Percentiles rank a stretch among this genome's conserved stretches.
Conservation (phyloP, 1,284 basidiomycete species). For the Leccinum subrobustum region DNA sequence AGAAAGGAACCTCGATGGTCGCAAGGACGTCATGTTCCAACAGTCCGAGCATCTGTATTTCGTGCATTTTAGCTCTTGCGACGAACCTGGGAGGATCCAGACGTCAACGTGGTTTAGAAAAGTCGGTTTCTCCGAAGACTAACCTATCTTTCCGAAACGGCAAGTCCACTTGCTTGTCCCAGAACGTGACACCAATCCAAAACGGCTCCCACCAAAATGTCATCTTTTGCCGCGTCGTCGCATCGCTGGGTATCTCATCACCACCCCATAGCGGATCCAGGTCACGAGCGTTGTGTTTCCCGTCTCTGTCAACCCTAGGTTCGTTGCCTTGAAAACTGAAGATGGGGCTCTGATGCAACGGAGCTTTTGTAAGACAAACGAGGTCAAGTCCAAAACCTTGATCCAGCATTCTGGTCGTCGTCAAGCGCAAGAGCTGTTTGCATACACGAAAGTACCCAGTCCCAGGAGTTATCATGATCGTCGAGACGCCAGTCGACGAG, state of each 20-base stretch:
- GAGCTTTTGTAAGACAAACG: slow-evolving; percentile 89
- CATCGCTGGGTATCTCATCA: slow-evolving; percentile 45
- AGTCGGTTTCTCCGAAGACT: slow-evolving; percentile 15
- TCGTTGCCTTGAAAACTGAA: slow-evolving; percentile 75
- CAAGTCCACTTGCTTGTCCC: slow-evolving; percentile 83
- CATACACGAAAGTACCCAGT: slow-evolving; percentile 94
- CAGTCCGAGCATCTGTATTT: slow-evolving; percentile 91
- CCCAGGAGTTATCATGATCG: slow-evolving; percentile 89
- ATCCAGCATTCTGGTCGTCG: slow-evolving; percentile 94
- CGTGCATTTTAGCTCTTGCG: slow-evolving; percentile 89
- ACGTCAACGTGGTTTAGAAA: neutral
- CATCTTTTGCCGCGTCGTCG: slow-evolving; percentile 41
- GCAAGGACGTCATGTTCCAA: slow-evolving; percentile 86
- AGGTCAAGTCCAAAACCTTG: slow-evolving; percentile 92
- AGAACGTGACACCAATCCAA: slow-evolving; percentile 79
- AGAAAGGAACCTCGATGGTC: slow-evolving; percentile 80
- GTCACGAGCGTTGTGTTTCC: slow-evolving; percentile 47
- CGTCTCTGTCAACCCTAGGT: slow-evolving; percentile 46
- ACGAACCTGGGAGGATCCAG: slow-evolving; percentile 60
- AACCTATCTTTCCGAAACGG: slow-evolving; percentile 85
- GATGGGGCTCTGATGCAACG: slow-evolving; percentile 88
- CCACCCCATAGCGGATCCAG: slow-evolving; percentile 84
- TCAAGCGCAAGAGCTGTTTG: slow-evolving; percentile 87
- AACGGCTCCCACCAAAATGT: slow-evolving; percentile 87
- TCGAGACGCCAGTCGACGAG: slow-evolving; percentile 79